These are phyloP conservation scores for Septoria linicola DNA, from an alignment of 2,329 filamentous ascomycete genomes.

Conservation along the genomic window DNA sequence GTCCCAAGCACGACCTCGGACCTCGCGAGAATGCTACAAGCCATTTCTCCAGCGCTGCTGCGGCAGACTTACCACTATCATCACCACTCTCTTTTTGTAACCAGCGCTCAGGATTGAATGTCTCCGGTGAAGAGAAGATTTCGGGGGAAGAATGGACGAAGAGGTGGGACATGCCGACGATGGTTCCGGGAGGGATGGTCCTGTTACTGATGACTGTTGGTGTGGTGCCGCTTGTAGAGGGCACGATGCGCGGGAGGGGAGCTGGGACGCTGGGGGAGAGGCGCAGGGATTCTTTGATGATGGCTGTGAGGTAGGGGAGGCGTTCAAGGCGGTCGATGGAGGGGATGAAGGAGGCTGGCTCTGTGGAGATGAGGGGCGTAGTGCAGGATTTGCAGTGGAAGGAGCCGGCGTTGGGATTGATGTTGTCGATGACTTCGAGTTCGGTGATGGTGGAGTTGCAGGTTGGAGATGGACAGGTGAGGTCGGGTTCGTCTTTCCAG, in stretches of 20 bases:
- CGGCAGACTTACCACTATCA: too few relatives aligned
- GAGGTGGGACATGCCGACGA: constrained; percentile 50
- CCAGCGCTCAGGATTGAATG: constrained; percentile 51
- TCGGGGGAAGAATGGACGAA: constrained; percentile 52
- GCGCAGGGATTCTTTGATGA: constrained; percentile 51
- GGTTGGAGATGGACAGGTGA: background rate
- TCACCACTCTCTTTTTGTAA: constrained; percentile 33
- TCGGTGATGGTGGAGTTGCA: background rate
- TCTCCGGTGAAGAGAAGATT: constrained; percentile 50
- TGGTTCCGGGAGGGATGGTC: constrained; percentile 47
- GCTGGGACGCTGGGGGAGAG: constrained; percentile 47
- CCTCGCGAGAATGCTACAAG: constrained; percentile 21
- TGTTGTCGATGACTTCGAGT: background rate
- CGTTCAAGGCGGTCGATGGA: constrained; percentile 18
- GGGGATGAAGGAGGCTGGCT: background rate
- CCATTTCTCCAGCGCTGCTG: constrained; percentile 19
- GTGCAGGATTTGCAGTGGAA: background rate
- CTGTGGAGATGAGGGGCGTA: background rate
- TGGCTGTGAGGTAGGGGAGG: constrained; percentile 51
- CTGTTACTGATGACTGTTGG: constrained; percentile 46
- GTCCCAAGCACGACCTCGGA: constrained; percentile 18
- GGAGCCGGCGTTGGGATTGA: background rate
- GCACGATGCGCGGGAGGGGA: constrained; percentile 48
- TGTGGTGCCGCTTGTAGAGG: constrained; percentile 46
- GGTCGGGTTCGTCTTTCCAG: constrained; percentile 11